Evolutionary conservation across 2,329 filamentous ascomycete genomes (phyloP).

Genomic region (Calycina marina): DNA sequence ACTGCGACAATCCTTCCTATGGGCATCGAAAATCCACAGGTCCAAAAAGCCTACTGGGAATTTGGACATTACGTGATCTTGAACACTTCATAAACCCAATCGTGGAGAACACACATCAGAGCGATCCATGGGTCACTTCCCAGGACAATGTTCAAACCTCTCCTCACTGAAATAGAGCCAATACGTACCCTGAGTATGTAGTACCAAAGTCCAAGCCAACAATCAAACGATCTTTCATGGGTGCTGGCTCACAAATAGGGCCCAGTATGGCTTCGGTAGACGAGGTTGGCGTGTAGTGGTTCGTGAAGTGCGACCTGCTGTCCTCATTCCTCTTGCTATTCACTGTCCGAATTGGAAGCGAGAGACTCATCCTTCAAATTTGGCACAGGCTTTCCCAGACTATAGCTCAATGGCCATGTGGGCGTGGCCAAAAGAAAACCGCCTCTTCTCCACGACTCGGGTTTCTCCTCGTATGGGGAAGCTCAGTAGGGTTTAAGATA

Average conservation of each 20-base stretch:
- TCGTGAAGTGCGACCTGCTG: constrained; percentile 18
- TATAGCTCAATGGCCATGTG: constrained; percentile 7
- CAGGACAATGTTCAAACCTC: too few species aligned
- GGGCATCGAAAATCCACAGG: too few species aligned
- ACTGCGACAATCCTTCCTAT: too few species aligned
- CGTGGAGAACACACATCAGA: too few species aligned
- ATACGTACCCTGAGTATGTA: constrained; percentile 60
- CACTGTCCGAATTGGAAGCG: constrained; percentile 17
- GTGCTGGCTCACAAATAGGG: constrained; percentile 37
- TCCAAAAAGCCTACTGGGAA: too few species aligned
- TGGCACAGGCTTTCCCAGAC: neutral
- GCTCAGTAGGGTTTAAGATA: neutral
- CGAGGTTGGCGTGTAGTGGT: constrained; percentile 34
- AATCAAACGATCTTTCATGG: constrained; percentile 49
- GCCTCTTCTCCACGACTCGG: neutral
- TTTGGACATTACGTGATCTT: too few species aligned
- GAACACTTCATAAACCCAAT: too few species aligned
- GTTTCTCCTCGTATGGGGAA: neutral
- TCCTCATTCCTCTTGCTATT: constrained; percentile 20
- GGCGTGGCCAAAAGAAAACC: neutral
- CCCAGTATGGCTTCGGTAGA: constrained; percentile 49
- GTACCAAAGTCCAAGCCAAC: constrained; percentile 75
- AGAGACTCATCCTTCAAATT: constrained; percentile 20
- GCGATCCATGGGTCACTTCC: too few species aligned
- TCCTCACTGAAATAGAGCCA: too few species aligned